A percentile compares a stretch with the other conserved stretches of the same genome.
Conservation (phyloP, 192 early-diverging fungal species). For the Coemansia sp. region DNA sequence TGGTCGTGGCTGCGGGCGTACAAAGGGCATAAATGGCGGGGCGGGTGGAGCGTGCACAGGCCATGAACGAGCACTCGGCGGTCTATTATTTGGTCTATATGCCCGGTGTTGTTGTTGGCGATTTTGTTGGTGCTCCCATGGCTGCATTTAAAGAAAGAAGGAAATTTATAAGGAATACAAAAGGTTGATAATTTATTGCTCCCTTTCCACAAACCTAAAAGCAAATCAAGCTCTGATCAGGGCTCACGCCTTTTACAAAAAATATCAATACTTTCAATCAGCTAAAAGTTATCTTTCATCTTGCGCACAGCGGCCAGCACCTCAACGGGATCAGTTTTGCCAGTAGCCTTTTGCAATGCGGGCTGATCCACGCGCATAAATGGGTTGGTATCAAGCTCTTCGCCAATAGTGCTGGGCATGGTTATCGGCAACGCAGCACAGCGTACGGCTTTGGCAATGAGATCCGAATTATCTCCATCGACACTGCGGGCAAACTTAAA, state of each 20-base stretch:
- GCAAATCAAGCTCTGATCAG: not conserved
- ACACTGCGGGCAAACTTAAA: conserved; percentile 74
- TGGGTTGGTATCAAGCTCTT: conserved; percentile 83
- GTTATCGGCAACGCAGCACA: conserved; percentile 54
- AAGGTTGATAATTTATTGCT: not conserved
- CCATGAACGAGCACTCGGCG: not conserved
- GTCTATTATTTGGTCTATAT: conserved; percentile 4
- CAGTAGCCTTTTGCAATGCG: conserved; percentile 57
- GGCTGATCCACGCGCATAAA: conserved; percentile 82
- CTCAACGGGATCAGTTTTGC: conserved; percentile 65
- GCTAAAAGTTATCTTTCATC: conserved; percentile 72
- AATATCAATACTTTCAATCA: not conserved
- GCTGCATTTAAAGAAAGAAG: conserved; percentile 11
- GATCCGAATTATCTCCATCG: conserved; percentile 73
- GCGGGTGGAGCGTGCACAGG: not conserved
- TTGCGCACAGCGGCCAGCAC: conserved; percentile 77
- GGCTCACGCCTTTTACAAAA: not conserved
- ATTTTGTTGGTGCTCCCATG: conserved; percentile 14
- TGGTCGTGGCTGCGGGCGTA: conserved; percentile 3
- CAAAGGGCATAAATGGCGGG: not conserved
- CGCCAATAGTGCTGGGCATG: conserved; percentile 88
- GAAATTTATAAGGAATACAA: not conserved
- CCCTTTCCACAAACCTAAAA: too few relatives aligned
- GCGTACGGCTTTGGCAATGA: conserved; percentile 69
- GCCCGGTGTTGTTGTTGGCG: not conserved